These are phyloP conservation scores for Eucalyptus marginata DNA, from an alignment of 345 rosid genomes.

Conservation along the genomic window DNA sequence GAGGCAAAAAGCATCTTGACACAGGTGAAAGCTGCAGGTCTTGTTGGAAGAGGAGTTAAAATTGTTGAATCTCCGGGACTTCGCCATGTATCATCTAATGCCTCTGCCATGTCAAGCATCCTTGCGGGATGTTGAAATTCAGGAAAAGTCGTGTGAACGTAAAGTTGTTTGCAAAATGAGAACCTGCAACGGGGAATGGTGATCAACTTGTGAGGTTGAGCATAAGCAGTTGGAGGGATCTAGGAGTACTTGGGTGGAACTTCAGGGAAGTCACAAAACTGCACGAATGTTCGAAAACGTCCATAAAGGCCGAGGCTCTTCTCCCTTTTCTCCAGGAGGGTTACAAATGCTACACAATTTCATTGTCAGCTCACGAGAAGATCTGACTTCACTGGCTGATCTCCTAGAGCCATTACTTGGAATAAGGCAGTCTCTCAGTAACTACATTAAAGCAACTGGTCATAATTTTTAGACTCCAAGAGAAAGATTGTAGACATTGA, in stretches of 20 bases:
- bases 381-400: not conserved
- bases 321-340: not conserved
- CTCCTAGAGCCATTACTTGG: not conserved
- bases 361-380: not conserved
- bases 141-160: not conserved
- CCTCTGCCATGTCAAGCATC: not conserved
- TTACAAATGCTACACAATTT: not conserved
- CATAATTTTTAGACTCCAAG: too few species aligned
- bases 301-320: not conserved
- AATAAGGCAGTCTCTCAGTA: not conserved
- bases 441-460: too few species aligned
- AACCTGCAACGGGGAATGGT: not conserved
- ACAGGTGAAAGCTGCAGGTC: not conserved
- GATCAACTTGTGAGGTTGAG: not conserved
- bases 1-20: not conserved
- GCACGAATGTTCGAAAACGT: not conserved
- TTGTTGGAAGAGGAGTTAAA: not conserved
- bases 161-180: not conserved
- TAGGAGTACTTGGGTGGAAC: not conserved
- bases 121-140: not conserved
- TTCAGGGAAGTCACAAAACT: not conserved
- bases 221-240: not conserved
- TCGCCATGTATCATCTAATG: not conserved
- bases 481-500: not conserved
- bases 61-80: not conserved